Percentiles rank a stretch among this genome's conserved stretches.
Conservation (phyloP, 2,329 filamentous ascomycete species). For the Chrysoporthe puriensis region DNA sequence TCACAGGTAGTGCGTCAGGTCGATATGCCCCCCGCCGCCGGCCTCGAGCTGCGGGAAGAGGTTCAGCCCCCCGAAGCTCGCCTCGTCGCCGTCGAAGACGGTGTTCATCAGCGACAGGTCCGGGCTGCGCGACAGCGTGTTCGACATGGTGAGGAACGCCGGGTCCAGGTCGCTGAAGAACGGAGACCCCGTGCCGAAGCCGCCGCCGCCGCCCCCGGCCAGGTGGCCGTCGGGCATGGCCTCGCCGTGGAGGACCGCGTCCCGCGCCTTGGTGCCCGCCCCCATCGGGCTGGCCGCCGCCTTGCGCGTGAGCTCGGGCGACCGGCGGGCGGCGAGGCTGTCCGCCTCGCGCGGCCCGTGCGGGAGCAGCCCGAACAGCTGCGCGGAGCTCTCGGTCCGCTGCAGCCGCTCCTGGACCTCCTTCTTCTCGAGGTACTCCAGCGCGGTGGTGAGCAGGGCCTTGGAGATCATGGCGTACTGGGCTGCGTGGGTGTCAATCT, state of each 20-base stretch:
- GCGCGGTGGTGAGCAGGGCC: conserved; percentile 50
- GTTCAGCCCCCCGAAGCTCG: conserved; percentile 49
- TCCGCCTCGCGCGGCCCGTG: conserved; percentile 29
- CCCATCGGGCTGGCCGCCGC: conserved; percentile 6
- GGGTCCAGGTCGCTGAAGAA: conserved; percentile 42
- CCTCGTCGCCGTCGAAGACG: conserved; percentile 46
- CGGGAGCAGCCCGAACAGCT: conserved; percentile 55
- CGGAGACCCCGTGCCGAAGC: conserved; percentile 35
- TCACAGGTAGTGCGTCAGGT: conserved; percentile 47
- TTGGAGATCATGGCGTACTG: conserved; percentile 59
- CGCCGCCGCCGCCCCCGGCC: conserved; percentile 2
- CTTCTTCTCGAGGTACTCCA: conserved; percentile 51
- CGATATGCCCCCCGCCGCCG: conserved; percentile 57
- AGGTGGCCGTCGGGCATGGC: conserved; percentile 5
- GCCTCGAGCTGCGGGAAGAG: conserved; percentile 56
- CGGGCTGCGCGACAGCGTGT: conserved; percentile 43
- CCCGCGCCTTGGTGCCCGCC: background rate
- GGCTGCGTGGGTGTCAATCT: conserved; percentile 52
- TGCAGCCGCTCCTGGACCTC: conserved; percentile 51
- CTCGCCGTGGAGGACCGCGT: background rate
- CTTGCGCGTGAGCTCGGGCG: conserved; percentile 18
- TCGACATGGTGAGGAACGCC: conserved; percentile 37
- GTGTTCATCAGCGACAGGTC: conserved; percentile 46
- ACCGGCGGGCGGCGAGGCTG: background rate
- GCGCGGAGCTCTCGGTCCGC: conserved; percentile 54